Base-by-base conservation (phyloP, 225 moss, liverwort and hornwort genomes). In the Polytrichum formosum region DNA sequence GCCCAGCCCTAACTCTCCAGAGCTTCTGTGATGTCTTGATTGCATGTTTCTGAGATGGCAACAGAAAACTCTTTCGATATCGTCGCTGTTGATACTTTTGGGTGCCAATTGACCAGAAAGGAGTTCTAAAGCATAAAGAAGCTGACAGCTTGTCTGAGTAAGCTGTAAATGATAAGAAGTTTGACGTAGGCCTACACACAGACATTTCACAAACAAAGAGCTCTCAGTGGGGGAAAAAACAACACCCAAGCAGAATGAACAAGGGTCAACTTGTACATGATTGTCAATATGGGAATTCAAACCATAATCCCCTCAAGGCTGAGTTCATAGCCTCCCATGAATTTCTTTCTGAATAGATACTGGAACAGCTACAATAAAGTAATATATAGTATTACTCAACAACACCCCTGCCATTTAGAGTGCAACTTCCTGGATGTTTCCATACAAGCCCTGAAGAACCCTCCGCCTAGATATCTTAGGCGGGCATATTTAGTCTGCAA, bases 1-100 rank as follows among this genome's bases (percentile, higher is more conserved):
- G 72, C 55, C 68, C 68, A 21, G 55, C 28, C 68, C 33, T 54
- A 61, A 72, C 22, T 33, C 35, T 53, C 65, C 56, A 67, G 22
- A 65, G 70, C 28, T 63, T 56, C 62, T 61, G 75, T 21, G 55
- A 73, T 27, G 61, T 70, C 63, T 67, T 63, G 6, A 64, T 64
- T 46, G 67, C 8, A 66, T 66, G 78, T 53, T 70, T 73, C 65
- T 70, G 71, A 10, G 55, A 71, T 29, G 77, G 74, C 54, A 75
- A 68, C 30, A 68, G 65, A 31, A 72, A 18, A 68, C 66, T 56
- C 21, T 62, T 62, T 21, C 55, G 9, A 21, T 63, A 74, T 37
- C 61, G 33, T 6, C 53, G 71, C 64, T 66, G 73, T 7, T 59
- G 27, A 58, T 58, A 58, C 9, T 23, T 20, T 23, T 3, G 6